Evolutionary conservation across 2,329 filamentous ascomycete species (phyloP).

Genomic region (Davidsoniella virescens): DNA sequence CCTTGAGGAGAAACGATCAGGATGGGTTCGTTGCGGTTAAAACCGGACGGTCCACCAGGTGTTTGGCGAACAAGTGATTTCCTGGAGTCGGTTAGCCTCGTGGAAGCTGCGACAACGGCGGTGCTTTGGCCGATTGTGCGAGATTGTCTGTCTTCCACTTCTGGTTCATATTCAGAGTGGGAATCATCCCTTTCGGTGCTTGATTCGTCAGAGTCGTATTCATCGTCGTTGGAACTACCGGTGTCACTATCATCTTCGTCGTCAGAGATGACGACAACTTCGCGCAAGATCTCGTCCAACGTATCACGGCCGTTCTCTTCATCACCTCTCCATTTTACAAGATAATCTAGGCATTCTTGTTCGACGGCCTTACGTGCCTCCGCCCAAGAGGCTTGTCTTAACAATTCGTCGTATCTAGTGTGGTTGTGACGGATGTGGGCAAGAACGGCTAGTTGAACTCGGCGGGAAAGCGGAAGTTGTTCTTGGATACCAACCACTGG

Average conservation of each 20-base stretch:
- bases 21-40: too few species aligned
- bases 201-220: constrained; percentile 1
- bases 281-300: constrained; percentile 48
- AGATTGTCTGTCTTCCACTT: not conserved
- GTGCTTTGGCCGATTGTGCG: not conserved
- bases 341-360: constrained; percentile 42
- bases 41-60: too few species aligned
- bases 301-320: constrained; percentile 53
- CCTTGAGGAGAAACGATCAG: too few species aligned
- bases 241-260: constrained; percentile 32
- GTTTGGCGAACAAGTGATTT: too few species aligned
- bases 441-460: constrained; percentile 48
- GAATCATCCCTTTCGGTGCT: not conserved
- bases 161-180: not conserved
- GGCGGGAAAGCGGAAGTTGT: constrained; percentile 40
- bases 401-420: constrained; percentile 46
- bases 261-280: constrained; percentile 51
- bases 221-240: constrained; percentile 14
- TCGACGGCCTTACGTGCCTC: constrained; percentile 47
- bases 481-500: constrained; percentile 40
- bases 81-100: not conserved
- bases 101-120: not conserved
- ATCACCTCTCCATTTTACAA: constrained; percentile 57
- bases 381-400: constrained; percentile 40
- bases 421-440: constrained; percentile 52